Evolutionary conservation across 2,329 filamentous ascomycete species (phyloP).

Genomic region (Colletotrichum sojae): DNA sequence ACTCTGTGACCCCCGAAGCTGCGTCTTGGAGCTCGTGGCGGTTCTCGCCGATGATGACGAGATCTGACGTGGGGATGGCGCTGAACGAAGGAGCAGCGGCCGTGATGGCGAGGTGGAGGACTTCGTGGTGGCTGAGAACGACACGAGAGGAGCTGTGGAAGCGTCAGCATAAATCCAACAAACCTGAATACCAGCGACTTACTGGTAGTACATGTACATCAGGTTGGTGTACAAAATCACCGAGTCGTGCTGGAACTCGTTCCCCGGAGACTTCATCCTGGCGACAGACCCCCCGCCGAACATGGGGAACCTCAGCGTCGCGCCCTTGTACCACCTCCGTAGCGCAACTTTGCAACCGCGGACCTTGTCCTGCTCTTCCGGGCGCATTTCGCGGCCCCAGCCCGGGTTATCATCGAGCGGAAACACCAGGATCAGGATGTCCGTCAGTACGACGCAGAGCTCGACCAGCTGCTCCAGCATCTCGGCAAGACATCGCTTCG

Average conservation of each 20-base stretch:
- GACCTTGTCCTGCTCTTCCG: constrained; percentile 51
- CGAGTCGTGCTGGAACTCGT: constrained; percentile 56
- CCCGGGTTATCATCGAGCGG: constrained; percentile 58
- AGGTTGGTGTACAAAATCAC: constrained; percentile 62
- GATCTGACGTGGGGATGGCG: constrained; percentile 47
- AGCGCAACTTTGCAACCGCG: constrained; percentile 54
- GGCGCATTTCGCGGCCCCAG: constrained; percentile 52
- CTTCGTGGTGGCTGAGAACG: constrained; percentile 62
- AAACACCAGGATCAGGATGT: constrained; percentile 61
- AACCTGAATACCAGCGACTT: constrained; percentile 41
- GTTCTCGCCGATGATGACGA: constrained; percentile 56
- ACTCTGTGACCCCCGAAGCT: constrained; percentile 59
- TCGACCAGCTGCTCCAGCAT: constrained; percentile 62
- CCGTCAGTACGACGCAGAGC: constrained; percentile 62
- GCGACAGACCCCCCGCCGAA: constrained; percentile 51
- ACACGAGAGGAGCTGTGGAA: constrained; percentile 57
- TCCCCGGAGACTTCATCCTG: constrained; percentile 45
- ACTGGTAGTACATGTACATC: constrained; percentile 68
- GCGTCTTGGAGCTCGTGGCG: constrained; percentile 61
- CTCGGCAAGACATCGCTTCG: constrained; percentile 59
- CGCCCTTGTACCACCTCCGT: constrained; percentile 56
- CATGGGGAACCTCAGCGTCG: constrained; percentile 55
- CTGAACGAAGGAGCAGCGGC: constrained; percentile 52
- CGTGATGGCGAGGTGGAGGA: constrained; percentile 59
- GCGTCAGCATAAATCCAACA: constrained; percentile 23